Conservation (phyloP, 345 rosid species). For the Diplotaxis tenuifolia region DNA sequence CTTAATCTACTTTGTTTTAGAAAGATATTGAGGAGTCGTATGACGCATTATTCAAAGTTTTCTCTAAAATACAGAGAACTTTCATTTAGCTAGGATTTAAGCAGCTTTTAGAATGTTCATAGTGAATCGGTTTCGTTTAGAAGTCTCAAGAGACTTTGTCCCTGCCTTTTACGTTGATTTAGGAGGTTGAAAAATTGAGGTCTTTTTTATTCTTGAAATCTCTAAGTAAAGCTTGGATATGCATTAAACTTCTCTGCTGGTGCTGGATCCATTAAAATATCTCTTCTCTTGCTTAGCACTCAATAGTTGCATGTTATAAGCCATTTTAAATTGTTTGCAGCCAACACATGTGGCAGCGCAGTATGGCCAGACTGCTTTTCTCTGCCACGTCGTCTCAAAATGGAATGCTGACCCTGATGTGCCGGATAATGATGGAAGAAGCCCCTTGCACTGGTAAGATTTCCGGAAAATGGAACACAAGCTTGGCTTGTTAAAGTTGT, state of each 20-base stretch:
- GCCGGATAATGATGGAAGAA: slow-evolving; percentile 95
- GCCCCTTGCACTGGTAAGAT: slow-evolving; percentile 92
- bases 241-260: not conserved
- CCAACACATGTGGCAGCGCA: slow-evolving; percentile 95
- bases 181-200: not conserved
- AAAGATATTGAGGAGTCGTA: not conserved
- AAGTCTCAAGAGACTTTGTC: not conserved
- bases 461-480: slow-evolving; percentile 11
- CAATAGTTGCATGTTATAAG: slow-evolving; percentile 31
- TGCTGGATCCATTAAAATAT: not conserved
- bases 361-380: slow-evolving; percentile 96
- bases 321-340: slow-evolving; percentile 51
- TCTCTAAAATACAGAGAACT: not conserved
- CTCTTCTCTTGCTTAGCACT: slow-evolving; percentile 7
- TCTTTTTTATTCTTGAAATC: not conserved
- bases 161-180: not conserved
- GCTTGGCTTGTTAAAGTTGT: slow-evolving; percentile 10
- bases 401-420: slow-evolving; percentile 99
- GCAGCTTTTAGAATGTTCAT: slow-evolving; percentile 2
- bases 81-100: not conserved
- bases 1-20: not conserved
- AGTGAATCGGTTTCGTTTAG: not conserved
- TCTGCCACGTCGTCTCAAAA: slow-evolving; percentile 83
- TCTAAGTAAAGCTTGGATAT: not conserved
- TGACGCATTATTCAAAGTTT: not conserved